phyloP scores from a whole-genome alignment of 768 basidiomycete genomes.

The Termitomyces sp. region DNA sequence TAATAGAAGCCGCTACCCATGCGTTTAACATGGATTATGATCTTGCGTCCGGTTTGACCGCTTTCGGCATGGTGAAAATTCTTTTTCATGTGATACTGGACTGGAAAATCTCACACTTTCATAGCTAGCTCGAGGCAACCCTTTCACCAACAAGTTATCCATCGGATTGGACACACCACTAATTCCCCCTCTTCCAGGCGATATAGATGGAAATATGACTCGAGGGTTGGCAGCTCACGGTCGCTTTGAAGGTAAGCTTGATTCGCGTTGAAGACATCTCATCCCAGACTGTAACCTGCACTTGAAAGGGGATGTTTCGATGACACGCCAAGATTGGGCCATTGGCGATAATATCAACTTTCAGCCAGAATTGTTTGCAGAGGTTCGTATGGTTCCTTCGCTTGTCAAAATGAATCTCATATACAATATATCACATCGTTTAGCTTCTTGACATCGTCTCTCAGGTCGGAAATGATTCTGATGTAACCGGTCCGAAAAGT shows the following conservation, averaged over 20 bases:
- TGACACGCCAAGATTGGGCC: slow-evolving; percentile 12
- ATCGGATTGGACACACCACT: slow-evolving; percentile 9
- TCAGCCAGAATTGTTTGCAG: slow-evolving; percentile 1
- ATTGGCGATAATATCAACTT: slow-evolving; percentile 12
- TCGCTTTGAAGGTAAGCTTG: slow-evolving; percentile 9
- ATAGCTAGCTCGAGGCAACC: slow-evolving; percentile 8
- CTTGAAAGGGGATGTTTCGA: slow-evolving; percentile 10
- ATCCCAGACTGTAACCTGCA: too few relatives aligned
- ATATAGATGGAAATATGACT: slow-evolving; percentile 11
- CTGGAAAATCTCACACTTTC: not conserved
- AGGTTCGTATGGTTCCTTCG: not conserved
- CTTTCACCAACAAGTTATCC: slow-evolving; percentile 9
- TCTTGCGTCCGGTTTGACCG: slow-evolving; percentile 7
- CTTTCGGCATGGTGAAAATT: slow-evolving; percentile 11
- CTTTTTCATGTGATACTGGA: not conserved
- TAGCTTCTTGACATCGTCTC: slow-evolving; percentile 9
- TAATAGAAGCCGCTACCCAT: slow-evolving; percentile 4
- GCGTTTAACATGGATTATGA: slow-evolving; percentile 14
- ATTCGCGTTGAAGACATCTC: not conserved
- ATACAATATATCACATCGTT: too few relatives aligned
- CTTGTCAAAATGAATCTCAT: not conserved
- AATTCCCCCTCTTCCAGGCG: slow-evolving; percentile 12
- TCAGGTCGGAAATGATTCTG: slow-evolving; percentile 12
- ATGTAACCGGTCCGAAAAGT: slow-evolving; percentile 12
- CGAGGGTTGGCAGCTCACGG: slow-evolving; percentile 13